Evolutionary conservation across 2,329 filamentous ascomycete genomes (phyloP), one percentile per base, ranked within the genome.

Genomic region (Colletotrichum karsti): DNA sequence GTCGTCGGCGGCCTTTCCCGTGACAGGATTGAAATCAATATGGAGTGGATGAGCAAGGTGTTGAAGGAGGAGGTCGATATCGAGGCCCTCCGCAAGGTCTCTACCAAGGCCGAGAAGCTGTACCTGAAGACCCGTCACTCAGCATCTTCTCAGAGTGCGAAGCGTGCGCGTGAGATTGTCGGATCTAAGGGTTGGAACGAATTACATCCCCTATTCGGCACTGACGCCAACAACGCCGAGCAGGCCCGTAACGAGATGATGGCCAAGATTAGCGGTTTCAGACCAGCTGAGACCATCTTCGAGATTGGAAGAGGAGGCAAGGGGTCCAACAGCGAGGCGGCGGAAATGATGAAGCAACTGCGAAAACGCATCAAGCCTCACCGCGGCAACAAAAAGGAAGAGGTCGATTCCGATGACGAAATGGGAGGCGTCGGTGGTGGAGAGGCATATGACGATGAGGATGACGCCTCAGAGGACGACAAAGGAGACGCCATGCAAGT

Each of bases 261-360:
- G 30, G 93, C 94, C 33, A 89, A 91, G 66, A 93, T 99, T 64
- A 95, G 93, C 74, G 92, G 92, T 2, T 99, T 96, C 82, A 90
- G 93, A 73, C 96, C 97, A 0, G 86, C 91, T 46, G 96, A 99
- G 80, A 98, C 95, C 0, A 93, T 99, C n/a, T 99, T 99, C 73
- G 96, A 99, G 79, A 91, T 98, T 70, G 92, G 93, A 7, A 90
- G 91, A 72, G 88, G 91, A 69, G 92, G 90, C 41, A 91, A 92
- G 71, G 85, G 80, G 3, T 85, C 84, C 2, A 84, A 84, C 39
- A 85, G 81, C 54, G 90, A 92, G 75, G 91, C 92, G 7, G 92
- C 91, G 2, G 91, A 94, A 69, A 84, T 95, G 33, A 93, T 96
- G 89, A 90, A 90, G 73, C 87, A 90, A 53, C 87, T 92, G 75